A percentile compares a stretch with the other conserved stretches of the same genome.
Conservation (phyloP, 805 yeast genomes). For the Ogataea ganodermae region DNA sequence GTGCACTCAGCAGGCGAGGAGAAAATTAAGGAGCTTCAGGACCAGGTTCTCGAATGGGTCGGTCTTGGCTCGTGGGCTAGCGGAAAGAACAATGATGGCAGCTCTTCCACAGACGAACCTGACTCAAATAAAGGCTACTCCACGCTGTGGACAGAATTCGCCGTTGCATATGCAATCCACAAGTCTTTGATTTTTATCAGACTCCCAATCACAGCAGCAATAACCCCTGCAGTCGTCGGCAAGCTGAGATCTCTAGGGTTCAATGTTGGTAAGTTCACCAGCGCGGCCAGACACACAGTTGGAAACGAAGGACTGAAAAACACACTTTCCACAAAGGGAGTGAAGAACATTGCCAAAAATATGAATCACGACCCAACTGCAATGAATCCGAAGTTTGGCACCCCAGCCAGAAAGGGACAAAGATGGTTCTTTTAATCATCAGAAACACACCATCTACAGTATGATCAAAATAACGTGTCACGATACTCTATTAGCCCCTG, state of each 20-base stretch:
- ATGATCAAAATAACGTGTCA: neutral
- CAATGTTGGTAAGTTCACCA: conserved; percentile 59
- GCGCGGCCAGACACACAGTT: conserved; percentile 33
- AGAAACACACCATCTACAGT: neutral
- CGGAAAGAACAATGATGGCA: conserved; percentile 13
- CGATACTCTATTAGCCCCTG: conserved; percentile 4
- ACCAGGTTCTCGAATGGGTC: conserved; percentile 55
- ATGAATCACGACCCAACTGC: conserved; percentile 41
- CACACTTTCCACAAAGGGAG: conserved; percentile 28
- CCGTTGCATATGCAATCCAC: conserved; percentile 91
- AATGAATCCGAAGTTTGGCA: conserved; percentile 51
- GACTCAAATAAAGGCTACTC: conserved; percentile 25
- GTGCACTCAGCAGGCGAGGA: conserved; percentile 92
- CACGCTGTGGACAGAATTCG: conserved; percentile 76
- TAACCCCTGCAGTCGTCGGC: conserved; percentile 78
- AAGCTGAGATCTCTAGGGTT: conserved; percentile 76
- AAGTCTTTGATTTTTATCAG: conserved; percentile 82
- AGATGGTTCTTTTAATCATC: conserved; percentile 57
- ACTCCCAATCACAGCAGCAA: conserved; percentile 87
- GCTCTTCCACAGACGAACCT: conserved; percentile 22
- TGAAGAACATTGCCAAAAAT: conserved; percentile 25
- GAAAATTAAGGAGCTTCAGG: conserved; percentile 66
- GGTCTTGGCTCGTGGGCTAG: conserved; percentile 54
- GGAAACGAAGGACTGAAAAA: conserved; percentile 30
- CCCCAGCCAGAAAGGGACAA: conserved; percentile 49